Percentiles rank a stretch among this genome's conserved stretches.
Conservation (phyloP, 768 basidiomycete species). For the Lactarius tabidus region DNA sequence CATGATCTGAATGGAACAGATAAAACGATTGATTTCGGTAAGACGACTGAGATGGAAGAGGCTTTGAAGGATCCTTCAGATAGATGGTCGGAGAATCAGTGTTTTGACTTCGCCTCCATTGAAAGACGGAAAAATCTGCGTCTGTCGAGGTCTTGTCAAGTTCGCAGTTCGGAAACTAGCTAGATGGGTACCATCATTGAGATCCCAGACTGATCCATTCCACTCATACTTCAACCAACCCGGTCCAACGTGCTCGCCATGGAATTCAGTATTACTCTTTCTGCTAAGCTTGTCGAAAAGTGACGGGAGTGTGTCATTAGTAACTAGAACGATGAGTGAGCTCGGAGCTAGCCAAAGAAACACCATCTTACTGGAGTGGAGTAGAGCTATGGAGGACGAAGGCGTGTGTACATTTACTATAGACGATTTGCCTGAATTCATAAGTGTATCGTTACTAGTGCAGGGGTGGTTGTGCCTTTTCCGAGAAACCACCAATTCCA, state of each 20-base stretch:
- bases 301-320: conserved; percentile 58
- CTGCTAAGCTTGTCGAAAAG: conserved; percentile 70
- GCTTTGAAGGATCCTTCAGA: conserved; percentile 54
- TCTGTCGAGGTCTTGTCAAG: conserved; percentile 39
- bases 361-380: conserved; percentile 63
- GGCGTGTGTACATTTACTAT: conserved; percentile 78
- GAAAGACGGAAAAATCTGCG: conserved; percentile 84
- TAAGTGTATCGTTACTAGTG: conserved; percentile 6
- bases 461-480: too few relatives aligned
- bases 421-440: conserved; percentile 37
- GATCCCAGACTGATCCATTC: conserved; percentile 72
- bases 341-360: not conserved
- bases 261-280: conserved; percentile 57
- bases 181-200: conserved; percentile 70
- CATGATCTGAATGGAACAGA: conserved; percentile 44
- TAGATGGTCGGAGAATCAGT: conserved; percentile 50
- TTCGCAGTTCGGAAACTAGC: not conserved
- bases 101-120: conserved; percentile 55
- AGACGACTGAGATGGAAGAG: conserved; percentile 55
- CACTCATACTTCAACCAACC: conserved; percentile 89
- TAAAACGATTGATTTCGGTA: conserved; percentile 74
- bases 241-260: conserved; percentile 58
- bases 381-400: conserved; percentile 63
- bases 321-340: conserved; percentile 42
- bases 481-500: too few relatives aligned